phyloP scores from a whole-genome alignment of 257 asterid genomes.

The Mitragyna speciosa region DNA sequence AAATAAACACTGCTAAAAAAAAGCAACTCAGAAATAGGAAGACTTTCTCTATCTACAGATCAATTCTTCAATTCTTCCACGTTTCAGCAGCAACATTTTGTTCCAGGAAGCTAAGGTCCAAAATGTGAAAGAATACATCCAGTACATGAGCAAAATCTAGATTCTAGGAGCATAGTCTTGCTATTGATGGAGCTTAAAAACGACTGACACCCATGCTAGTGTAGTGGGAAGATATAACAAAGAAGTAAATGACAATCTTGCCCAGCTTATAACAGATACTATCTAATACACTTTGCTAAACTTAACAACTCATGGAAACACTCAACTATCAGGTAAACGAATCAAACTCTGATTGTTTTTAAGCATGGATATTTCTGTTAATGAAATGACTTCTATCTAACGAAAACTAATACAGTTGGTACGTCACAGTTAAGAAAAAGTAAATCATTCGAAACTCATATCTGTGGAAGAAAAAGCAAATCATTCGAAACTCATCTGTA shows the following conservation, averaged over 20 bases:
- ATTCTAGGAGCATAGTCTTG: neutral
- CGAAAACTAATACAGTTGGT: neutral
- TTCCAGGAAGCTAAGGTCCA: no score
- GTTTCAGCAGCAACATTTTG: no score
- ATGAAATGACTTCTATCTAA: neutral
- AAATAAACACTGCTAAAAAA: no score
- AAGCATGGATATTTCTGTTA: neutral
- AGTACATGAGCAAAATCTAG: no score
- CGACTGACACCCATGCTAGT: neutral
- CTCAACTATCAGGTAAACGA: slow-evolving; percentile 1
- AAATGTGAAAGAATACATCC: no score
- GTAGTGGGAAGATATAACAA: neutral
- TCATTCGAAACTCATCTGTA: neutral
- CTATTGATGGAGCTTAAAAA: neutral
- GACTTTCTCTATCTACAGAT: no score
- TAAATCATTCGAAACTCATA: neutral
- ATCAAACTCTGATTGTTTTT: neutral
- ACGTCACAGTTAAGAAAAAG: no score
- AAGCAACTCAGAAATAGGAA: no score
- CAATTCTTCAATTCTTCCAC: no score
- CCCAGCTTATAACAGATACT: neutral
- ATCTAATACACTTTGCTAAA: neutral
- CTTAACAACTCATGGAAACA: no score
- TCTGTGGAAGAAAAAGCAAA: neutral
- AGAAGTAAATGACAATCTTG: neutral